Base-by-base conservation (phyloP, 345 rosid species). In the Conringia planisiliqua region DNA sequence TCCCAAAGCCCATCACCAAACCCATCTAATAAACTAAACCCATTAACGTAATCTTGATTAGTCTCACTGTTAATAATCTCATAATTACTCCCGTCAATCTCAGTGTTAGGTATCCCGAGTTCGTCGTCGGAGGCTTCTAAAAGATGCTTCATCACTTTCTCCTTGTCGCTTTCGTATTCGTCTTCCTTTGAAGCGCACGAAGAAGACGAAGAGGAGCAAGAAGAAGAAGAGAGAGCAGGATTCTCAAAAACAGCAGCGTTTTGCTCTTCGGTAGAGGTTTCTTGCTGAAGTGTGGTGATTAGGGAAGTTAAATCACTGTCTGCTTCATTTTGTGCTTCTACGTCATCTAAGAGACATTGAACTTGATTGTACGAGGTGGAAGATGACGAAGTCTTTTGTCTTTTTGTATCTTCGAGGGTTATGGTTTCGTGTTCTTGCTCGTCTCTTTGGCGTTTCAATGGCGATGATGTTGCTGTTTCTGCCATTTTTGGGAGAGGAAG, bases 41-140 rank as follows among this genome's bases (percentile, higher is more conserved):
- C 85, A 22, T 52, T 71, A 48, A 57, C 78, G 30, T 59, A 75
- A 43, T 68, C 77, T 6, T 47, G 69, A 70, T 42, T 54, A 67
- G 38, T 73, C 65, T 62, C 78, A 47, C 11, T 56, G 5, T 43
- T 75, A 17, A 33, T 58, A n/a, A 22, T 73, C 46, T 69, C 82
- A 10, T 33, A 38, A 35, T 62, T 74, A 58, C 73, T 46, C 62
- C 16, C 81, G 3, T 73, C 83, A 36, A 4, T 59, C 10, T 78
- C 84, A 26, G 69, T 77, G 46, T 77, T 83, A 12, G 95, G 97
- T 17, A 93, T 87, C 57, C 98, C 98, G 4, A 93, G 93, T 80
- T 93, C 98, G 63, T 93, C 98, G 26, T 89, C 98, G 0, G 97
- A 87, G 1, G 97, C 98, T 83, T 93, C 91, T 1, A 89, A 86